These are phyloP conservation scores for Diplotaxis tenuifolia DNA, from an alignment of 345 rosid species.

Conservation along the genomic window DNA sequence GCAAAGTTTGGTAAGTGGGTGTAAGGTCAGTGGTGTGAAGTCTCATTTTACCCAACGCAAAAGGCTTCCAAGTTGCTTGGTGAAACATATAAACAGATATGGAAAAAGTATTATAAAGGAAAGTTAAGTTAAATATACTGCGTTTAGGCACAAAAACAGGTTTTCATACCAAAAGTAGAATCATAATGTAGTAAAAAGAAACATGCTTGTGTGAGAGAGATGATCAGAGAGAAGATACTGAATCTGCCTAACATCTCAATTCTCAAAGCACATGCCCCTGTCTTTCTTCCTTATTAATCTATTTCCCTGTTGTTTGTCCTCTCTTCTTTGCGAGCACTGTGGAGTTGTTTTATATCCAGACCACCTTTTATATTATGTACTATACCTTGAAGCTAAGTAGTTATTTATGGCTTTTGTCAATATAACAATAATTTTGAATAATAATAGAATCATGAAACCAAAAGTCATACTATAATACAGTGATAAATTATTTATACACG, in stretches of 20 bases:
- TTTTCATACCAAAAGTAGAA: conserved; percentile 19
- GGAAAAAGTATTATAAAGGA: conserved; percentile 15
- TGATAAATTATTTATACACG: not conserved
- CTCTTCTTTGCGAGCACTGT: conserved; percentile 33
- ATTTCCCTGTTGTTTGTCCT: conserved; percentile 1
- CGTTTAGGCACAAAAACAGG: conserved; percentile 21
- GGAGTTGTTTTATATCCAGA: conserved; percentile 30
- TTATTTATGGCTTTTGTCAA: not conserved
- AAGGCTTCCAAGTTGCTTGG: conserved; percentile 38
- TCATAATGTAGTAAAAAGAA: conserved; percentile 9
- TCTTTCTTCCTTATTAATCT: conserved; percentile 21
- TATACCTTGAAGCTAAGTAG: conserved; percentile 15
- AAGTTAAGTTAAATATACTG: conserved; percentile 22
- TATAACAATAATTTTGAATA: not conserved
- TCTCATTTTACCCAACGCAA: conserved; percentile 38
- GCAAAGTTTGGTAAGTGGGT: conserved; percentile 30
- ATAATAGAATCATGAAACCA: not conserved
- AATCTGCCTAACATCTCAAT: conserved; percentile 27
- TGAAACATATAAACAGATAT: conserved; percentile 27
- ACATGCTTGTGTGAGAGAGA: not conserved
- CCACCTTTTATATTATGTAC: conserved; percentile 4
- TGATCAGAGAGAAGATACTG: conserved; percentile 25
- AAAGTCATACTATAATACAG: not conserved
- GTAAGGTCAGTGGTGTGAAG: conserved; percentile 25
- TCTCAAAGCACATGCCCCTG: conserved; percentile 32